Evolutionary conservation across 1,284 basidiomycete species (phyloP).

Genomic region (Xerocomus nothofagi): DNA sequence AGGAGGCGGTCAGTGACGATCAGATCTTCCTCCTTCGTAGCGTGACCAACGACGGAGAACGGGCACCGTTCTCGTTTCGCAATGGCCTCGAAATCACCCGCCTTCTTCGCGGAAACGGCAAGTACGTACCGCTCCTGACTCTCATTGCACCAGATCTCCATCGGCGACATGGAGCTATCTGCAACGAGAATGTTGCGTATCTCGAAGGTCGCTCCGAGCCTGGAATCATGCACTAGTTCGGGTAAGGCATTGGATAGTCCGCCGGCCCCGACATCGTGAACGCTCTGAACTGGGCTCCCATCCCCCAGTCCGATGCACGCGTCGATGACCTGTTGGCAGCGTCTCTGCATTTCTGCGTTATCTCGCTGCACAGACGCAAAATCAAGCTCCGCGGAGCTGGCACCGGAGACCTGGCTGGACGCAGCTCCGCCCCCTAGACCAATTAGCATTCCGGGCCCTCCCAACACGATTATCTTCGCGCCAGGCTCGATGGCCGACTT

Average conservation of each 20-base stretch:
- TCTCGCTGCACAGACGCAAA: slow-evolving; percentile 98
- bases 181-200: slow-evolving; percentile 92
- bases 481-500: slow-evolving; percentile 78
- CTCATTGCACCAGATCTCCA: slow-evolving; percentile 99
- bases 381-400: slow-evolving; percentile 89
- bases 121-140: slow-evolving; percentile 98
- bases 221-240: slow-evolving; percentile 95
- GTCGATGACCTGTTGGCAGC: slow-evolving; percentile 98
- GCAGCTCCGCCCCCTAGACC: slow-evolving; percentile 97
- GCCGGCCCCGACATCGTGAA: slow-evolving; percentile 98
- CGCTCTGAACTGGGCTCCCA: slow-evolving; percentile 87
- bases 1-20: slow-evolving; percentile 89
- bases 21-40: slow-evolving; percentile 80
- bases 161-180: slow-evolving; percentile 93
- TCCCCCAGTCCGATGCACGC: slow-evolving; percentile 73
- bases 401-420: slow-evolving; percentile 87
- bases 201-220: slow-evolving; percentile 90
- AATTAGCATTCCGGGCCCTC: slow-evolving; percentile 96
- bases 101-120: slow-evolving; percentile 68
- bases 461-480: slow-evolving; percentile 91
- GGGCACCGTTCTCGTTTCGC: slow-evolving; percentile 91
- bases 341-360: slow-evolving; percentile 97
- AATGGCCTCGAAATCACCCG: slow-evolving; percentile 69
- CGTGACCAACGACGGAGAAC: slow-evolving; percentile 87
- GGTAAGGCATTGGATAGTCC: slow-evolving; percentile 96